Base-by-base conservation (phyloP, 73 alveolate species). In the Breviolum minutum region DNA sequence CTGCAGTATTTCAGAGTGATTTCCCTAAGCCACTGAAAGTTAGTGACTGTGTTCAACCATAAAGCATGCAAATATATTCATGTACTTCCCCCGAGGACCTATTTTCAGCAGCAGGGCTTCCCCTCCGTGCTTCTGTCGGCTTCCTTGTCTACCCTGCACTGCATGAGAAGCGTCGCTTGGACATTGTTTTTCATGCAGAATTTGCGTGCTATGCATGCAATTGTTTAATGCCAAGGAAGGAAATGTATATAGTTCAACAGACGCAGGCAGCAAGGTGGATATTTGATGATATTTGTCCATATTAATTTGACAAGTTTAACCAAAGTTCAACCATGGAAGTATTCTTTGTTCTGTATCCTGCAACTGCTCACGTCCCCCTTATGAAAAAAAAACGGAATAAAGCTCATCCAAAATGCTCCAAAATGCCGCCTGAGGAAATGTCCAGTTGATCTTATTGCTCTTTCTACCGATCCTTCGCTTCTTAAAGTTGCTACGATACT, bases 91-190 rank as follows among this genome's bases (percentile, higher is more conserved):
- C 68, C 32, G 26, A 83, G 92, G 98, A 92, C 81, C 89, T 92
- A 60, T 76, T 92, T 84, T 92, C 98, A 5, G 98, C 98, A 13
- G 69, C 98, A 11, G 98, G 82, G 16, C 80, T 92, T 26, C 98
- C 98, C 29, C 98, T 92, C 16, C 89, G 98, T 24, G 98, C 98
- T 5, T 80, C 90, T 27, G 98, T 81, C 22, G 98, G 98, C 19
- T 92, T 92, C 81, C 48, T 60, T 79, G 69, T 92, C 48, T 86
- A 86, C 80, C 94, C 94, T 63, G 94, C 94, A 6, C 80, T 86
- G 79, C 77, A 86, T 7, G 94, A 63, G 80, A 86, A 63, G 63
- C 94, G 94, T 7, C 80, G 30, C 94, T 86, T 63, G 70, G 79
- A 13, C 80, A 68, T 22, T 22, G 77, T 68, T 22, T 14, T 14